These are phyloP conservation scores for Aspergillus asperescens DNA, from an alignment of 495 filamentous ascomycete genomes.

Conservation along the genomic window DNA sequence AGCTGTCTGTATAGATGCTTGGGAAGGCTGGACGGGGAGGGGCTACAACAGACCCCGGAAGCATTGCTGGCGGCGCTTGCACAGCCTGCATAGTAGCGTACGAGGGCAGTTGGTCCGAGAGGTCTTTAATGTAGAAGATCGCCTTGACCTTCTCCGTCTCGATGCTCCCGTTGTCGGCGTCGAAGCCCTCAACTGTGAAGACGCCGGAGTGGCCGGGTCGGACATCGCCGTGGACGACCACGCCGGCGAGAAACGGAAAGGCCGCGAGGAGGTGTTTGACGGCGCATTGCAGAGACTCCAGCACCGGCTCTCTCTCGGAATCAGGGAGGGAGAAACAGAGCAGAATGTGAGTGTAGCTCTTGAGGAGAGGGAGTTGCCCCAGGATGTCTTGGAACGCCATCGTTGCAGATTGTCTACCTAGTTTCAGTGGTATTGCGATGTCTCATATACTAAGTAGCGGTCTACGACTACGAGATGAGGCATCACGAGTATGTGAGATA, in stretches of 20 bases:
- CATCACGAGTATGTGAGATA: neutral
- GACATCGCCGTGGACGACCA: constrained; percentile 25
- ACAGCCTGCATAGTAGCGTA: constrained; percentile 21
- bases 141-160: neutral
- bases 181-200: constrained; percentile 26
- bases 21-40: constrained; percentile 28
- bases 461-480: neutral
- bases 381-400: constrained; percentile 25
- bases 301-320: constrained; percentile 10
- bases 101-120: constrained; percentile 14
- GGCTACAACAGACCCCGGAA: constrained; percentile 24
- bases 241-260: constrained; percentile 31
- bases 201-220: constrained; percentile 22
- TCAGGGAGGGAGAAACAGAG: constrained; percentile 24
- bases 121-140: constrained; percentile 26
- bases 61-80: constrained; percentile 24
- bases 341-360: constrained; percentile 36
- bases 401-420: neutral
- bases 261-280: constrained; percentile 18
- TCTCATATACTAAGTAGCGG: neutral
- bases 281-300: constrained; percentile 23
- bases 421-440: neutral
- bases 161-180: neutral
- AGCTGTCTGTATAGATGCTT: constrained; percentile 21
- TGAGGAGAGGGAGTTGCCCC: constrained; percentile 37